Conservation (phyloP, 176 grass and related monocot genomes). For the Pontederia crassipes region DNA sequence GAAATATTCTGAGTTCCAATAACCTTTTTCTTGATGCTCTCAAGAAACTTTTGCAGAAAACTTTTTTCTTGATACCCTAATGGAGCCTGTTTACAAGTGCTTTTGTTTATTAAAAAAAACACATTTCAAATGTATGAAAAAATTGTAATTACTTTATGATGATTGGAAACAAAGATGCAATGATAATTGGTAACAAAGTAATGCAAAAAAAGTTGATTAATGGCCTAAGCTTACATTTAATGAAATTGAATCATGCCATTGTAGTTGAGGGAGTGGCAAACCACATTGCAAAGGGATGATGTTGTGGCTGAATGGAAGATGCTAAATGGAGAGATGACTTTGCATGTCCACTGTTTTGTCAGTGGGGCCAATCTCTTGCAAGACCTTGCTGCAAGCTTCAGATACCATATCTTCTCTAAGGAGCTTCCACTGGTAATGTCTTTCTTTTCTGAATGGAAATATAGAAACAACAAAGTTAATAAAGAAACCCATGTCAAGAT, state of each 20-base stretch:
- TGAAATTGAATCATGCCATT: constrained; percentile 10
- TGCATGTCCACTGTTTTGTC: constrained; percentile 94
- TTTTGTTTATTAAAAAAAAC: too few relatives aligned
- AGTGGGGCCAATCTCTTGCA: constrained; percentile 79
- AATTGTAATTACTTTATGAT: too few relatives aligned
- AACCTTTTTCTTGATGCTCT: too few relatives aligned
- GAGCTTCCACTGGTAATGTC: constrained; percentile 64
- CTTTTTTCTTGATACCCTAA: too few relatives aligned
- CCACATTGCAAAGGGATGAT: constrained; percentile 59
- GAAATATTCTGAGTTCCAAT: too few relatives aligned
- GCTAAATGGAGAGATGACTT: constrained; percentile 39
- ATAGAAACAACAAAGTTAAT: too few relatives aligned
- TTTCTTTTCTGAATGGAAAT: background rate
- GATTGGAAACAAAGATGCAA: too few relatives aligned
- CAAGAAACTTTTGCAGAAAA: too few relatives aligned
- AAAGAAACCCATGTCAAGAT: too few relatives aligned
- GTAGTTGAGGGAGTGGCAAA: constrained; percentile 52
- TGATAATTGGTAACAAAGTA: too few relatives aligned
- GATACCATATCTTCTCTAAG: constrained; percentile 90
- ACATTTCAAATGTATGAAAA: too few relatives aligned
- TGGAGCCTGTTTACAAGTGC: too few relatives aligned
- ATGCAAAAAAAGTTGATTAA: background rate
- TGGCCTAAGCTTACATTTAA: background rate
- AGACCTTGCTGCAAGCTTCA: constrained; percentile 61
- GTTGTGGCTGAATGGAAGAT: constrained; percentile 90